A percentile compares a stretch with the other conserved stretches of the same genome.
phyloP scores from a whole-genome alignment of 208 protist species.

The Porcisia hertigi region DNA sequence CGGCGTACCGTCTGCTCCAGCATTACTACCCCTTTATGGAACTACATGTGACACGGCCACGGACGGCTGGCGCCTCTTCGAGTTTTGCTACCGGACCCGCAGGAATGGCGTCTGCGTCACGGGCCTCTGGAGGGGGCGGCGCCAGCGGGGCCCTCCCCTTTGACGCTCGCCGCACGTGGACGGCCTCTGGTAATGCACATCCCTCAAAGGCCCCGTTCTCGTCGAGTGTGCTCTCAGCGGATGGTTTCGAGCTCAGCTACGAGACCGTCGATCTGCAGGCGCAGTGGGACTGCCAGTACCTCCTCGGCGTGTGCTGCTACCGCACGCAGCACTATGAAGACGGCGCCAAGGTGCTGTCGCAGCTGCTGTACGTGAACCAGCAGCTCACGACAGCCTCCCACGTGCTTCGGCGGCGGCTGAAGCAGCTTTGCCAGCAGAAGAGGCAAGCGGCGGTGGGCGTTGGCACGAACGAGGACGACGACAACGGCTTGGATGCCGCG shows the following conservation, averaged over 20 bases:
- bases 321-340: conserved; percentile 66
- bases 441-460: background rate
- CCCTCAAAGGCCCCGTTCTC: background rate
- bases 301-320: conserved; percentile 75
- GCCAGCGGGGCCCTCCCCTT: conserved; percentile 7
- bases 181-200: background rate
- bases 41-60: conserved; percentile 29
- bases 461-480: conserved; percentile 3
- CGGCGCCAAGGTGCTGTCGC: conserved; percentile 50
- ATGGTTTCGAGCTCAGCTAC: conserved; percentile 17
- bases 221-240: background rate
- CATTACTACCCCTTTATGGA: conserved; percentile 62
- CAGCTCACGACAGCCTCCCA: conserved; percentile 19
- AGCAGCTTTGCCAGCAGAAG: conserved; percentile 12
- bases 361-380: conserved; percentile 42
- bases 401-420: conserved; percentile 15
- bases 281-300: conserved; percentile 78
- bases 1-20: conserved; percentile 66
- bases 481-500: background rate
- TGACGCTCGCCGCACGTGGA: conserved; percentile 27
- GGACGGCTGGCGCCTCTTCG: conserved; percentile 12
- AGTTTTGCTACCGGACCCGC: background rate
- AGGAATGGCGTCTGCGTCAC: background rate
- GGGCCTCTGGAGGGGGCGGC: background rate
- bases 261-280: conserved; percentile 43